Conservation (phyloP, 2,329 filamentous ascomycete species). For the Fusarium xylarioides region DNA sequence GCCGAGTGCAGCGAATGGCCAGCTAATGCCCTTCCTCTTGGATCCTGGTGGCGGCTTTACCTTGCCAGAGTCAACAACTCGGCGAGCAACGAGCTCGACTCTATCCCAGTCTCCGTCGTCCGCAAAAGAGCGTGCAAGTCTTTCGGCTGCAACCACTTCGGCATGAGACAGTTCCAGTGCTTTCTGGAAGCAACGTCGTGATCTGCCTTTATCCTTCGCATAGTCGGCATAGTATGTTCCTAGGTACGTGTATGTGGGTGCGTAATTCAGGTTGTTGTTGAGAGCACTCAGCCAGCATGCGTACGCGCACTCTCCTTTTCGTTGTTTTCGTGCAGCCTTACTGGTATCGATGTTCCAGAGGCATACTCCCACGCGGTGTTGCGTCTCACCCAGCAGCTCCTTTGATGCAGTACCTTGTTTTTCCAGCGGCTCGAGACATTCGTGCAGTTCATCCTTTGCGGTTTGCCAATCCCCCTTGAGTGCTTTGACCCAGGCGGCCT, state of each 20-base stretch:
- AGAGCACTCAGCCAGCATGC: constrained; percentile 83
- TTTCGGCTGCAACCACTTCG: constrained; percentile 87
- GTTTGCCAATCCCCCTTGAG: constrained; percentile 77
- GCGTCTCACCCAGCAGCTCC: constrained; percentile 83
- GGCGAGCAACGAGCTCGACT: constrained; percentile 89
- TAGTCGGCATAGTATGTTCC: constrained; percentile 94
- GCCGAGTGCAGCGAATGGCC: constrained; percentile 93
- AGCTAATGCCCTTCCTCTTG: constrained; percentile 91
- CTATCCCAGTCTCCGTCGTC: constrained; percentile 95
- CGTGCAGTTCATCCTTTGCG: constrained; percentile 75
- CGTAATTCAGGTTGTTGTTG: constrained; percentile 86
- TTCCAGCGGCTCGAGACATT: constrained; percentile 72
- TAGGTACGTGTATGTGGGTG: constrained; percentile 89
- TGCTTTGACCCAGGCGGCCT: constrained; percentile 92
- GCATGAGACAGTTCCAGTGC: constrained; percentile 91
- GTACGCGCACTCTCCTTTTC: constrained; percentile 77
- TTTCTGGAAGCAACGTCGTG: constrained; percentile 94
- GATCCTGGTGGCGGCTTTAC: constrained; percentile 90
- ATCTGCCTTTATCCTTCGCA: constrained; percentile 83
- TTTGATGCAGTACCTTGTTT: constrained; percentile 63
- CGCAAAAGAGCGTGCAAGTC: constrained; percentile 85
- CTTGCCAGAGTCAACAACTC: constrained; percentile 94
- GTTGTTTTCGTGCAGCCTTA: constrained; percentile 77
- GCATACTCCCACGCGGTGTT: constrained; percentile 88
- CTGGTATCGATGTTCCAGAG: constrained; percentile 86